Conservation (phyloP, 106 monocot genomes). For the Acorus gramineus region DNA sequence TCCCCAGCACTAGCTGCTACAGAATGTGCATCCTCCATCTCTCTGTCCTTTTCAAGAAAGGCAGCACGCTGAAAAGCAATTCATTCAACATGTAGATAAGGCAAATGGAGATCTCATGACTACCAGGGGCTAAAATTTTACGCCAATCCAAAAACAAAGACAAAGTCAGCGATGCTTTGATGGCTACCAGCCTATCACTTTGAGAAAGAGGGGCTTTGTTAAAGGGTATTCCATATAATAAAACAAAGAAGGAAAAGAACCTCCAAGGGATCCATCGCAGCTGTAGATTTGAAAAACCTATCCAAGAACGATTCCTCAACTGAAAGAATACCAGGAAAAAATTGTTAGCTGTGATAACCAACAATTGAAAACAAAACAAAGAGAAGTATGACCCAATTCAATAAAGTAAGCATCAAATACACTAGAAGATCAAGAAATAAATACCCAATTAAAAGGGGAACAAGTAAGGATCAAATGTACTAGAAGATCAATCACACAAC, state of each 20-base stretch:
- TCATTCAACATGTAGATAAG: not conserved
- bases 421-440: too few species aligned
- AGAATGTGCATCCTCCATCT: constrained; percentile 96
- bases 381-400: not conserved
- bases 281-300: constrained; percentile 69
- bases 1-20: constrained; percentile 80
- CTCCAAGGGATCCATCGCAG: constrained; percentile 75
- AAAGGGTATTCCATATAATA: not conserved
- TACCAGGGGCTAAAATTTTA: too few species aligned
- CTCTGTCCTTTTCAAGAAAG: constrained; percentile 72
- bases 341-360: not conserved
- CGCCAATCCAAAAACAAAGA: too few species aligned
- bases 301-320: constrained; percentile 83
- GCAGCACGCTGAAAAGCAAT: constrained; percentile 53
- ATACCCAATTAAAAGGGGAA: too few species aligned
- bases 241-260: constrained; percentile 18
- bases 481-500: too few species aligned
- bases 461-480: too few species aligned
- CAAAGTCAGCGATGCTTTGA: too few species aligned
- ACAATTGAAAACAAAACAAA: not conserved
- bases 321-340: constrained; percentile 22
- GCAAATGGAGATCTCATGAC: not conserved
- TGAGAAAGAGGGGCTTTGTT: too few species aligned
- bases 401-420: not conserved
- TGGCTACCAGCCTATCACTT: too few species aligned